Evolutionary conservation across 2,329 filamentous ascomycete species (phyloP).

Genomic region (Aspergillus piperis): DNA sequence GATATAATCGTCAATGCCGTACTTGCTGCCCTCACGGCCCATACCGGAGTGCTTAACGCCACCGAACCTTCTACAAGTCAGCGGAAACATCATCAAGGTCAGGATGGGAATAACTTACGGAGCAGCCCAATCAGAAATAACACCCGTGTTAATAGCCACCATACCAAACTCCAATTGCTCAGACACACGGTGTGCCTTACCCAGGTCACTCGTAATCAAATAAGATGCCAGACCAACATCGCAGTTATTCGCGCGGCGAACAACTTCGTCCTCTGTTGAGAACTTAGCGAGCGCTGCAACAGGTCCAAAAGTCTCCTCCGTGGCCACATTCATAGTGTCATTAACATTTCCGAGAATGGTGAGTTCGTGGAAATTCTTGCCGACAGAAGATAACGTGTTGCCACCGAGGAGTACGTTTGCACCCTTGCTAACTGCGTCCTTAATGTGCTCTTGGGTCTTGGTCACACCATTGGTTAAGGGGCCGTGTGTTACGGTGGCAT

Average conservation of each 20-base stretch:
- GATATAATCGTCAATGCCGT: constrained; percentile 73
- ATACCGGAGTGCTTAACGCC: constrained; percentile 79
- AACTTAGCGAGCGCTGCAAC: constrained; percentile 85
- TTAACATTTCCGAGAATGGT: constrained; percentile 85
- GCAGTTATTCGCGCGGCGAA: constrained; percentile 72
- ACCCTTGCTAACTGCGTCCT: constrained; percentile 73
- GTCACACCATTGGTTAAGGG: constrained; percentile 68
- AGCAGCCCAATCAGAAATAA: constrained; percentile 51
- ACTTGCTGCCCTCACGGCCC: constrained; percentile 72
- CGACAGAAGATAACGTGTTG: constrained; percentile 68
- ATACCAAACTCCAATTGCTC: constrained; percentile 53
- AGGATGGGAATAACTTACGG: constrained; percentile 34
- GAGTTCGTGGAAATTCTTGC: constrained; percentile 80
- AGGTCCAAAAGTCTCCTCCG: constrained; percentile 91
- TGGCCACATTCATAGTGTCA: constrained; percentile 73
- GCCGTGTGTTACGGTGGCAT: constrained; percentile 43
- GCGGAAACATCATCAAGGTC: background rate
- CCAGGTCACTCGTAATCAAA: constrained; percentile 69
- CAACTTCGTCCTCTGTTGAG: constrained; percentile 79
- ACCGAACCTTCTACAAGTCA: constrained; percentile 57
- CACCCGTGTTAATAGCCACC: constrained; percentile 67
- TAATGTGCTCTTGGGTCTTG: constrained; percentile 75
- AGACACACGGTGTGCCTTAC: constrained; percentile 56
- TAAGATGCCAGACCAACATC: constrained; percentile 88
- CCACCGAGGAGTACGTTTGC: constrained; percentile 73